Evolutionary conservation across 805 yeast species (phyloP), one percentile per base, ranked within the genome.

Genomic region (Peterozyma toletana): DNA sequence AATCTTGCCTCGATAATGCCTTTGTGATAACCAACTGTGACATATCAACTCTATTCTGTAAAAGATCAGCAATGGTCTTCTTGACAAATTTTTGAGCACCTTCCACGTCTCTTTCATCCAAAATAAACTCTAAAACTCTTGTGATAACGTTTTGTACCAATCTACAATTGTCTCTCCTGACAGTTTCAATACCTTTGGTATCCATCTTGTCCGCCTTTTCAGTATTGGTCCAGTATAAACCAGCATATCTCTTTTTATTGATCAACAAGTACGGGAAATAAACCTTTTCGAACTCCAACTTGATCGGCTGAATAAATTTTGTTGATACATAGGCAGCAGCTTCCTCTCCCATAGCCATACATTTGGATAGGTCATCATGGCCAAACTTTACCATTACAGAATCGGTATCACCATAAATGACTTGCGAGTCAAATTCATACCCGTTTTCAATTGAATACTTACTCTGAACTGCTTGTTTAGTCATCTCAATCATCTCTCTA

Each of bases 381-480:
- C 99, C 99, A 67, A 93, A 93, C 58, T 88, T 90, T 37, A 93
- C 96, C 99, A 93, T 95, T 14, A 93, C 99, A 9, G 99, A 95
- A 74, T 93, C 99, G 0, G 99, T 93, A 64, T 93, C 99, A 71
- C 99, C 99, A 59, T 93, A 93, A 35, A 93, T 83, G 48, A 93
- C 99, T 52, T 83, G 77, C 0, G 98, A 82, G 65, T 93, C 95
- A 57, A 73, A 80, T n/a, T 76, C 72, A 55, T 71, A 83, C 1
- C 98, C 98, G 61, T 91, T 88, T 45, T 76, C 77, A n/a, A 79
- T 82, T 10, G 79, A 74, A 57, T 89, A 93, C 44, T 78, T 75
- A 35, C 80, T 78, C 62, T 89, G 90, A 2, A 93, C 98, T 49
- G 83, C 87, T 39, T 73, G 70, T 55, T 91, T 93, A 0, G 99